Base-by-base conservation (phyloP, 768 basidiomycete genomes). In the Termitomyces sp. region DNA sequence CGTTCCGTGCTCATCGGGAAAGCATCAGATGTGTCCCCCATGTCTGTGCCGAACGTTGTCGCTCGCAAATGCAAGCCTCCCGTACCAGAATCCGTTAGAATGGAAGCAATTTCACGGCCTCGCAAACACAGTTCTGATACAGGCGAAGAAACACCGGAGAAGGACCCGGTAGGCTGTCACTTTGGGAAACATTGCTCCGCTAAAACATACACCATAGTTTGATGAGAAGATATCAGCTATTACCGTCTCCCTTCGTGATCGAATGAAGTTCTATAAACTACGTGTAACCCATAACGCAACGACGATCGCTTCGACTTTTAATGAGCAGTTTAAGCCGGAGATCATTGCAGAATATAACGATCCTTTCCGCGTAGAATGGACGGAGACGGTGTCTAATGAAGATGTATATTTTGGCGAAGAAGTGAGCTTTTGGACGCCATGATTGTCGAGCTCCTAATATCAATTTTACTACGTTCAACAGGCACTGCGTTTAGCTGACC, bases 181-280 rank as follows among this genome's bases (percentile, higher is more conserved):
- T 27, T 27, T 12, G 1, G 27, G 12, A 17, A 8, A n/a, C 48
- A 56, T 41, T 30, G 4, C 16, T 8, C 23, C 41, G 17, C 40
- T 48, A 16, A 37, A n/a, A 27, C 23, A 25, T 32, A 19, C 14
- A 49, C 52, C 34, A 32, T 51, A 91, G 89, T 89, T 93, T 57
- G 85, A 90, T 58, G 77, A 80, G 23, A 93, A 93, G 65, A 79
- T 96, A 27, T 77, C 84, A 3, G 82, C 83, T 4, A 85, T 91
- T 19, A 80, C 80, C 1, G 70, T 82, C 40, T 90, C 90, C 3
- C 76, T 93, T 41, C 83, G 89, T 25, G 90, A 91, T 53, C 76
- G 90, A 52, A 91, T 92, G 90, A 79, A 85, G 30, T 92, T 92
- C 67, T 92, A 92, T 71, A 91, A 91, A 68, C 75, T 91, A 55